Percentiles rank a stretch among this genome's conserved stretches.
Conservation (phyloP, 1,284 basidiomycete species). For the Ceraceosorus guamensis region DNA sequence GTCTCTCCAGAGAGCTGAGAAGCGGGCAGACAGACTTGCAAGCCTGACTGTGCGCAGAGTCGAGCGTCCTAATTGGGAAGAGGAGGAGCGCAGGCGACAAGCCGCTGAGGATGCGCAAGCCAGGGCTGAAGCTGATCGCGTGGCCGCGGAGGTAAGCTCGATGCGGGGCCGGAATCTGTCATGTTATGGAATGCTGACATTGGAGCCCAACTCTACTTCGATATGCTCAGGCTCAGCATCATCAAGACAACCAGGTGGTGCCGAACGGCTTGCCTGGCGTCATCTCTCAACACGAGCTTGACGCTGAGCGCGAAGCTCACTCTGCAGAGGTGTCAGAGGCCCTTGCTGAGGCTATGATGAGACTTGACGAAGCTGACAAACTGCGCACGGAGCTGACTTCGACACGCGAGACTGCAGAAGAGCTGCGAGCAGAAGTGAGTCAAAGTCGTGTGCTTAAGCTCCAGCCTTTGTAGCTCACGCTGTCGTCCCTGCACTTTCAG, state of each 20-base stretch:
- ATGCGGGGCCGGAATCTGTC: too few species aligned
- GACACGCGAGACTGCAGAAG: constrained; percentile 11
- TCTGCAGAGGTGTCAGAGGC: constrained; percentile 2
- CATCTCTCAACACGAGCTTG: not conserved
- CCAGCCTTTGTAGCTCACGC: not conserved
- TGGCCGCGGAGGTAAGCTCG: not conserved
- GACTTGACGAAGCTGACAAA: constrained; percentile 12
- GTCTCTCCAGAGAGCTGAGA: constrained; percentile 13
- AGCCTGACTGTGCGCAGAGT: constrained; percentile 11
- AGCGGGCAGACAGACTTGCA: constrained; percentile 11
- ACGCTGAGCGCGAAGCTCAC: constrained; percentile 2
- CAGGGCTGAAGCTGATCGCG: not conserved
- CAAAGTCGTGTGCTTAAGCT: constrained; percentile 11
- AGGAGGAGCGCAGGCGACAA: constrained; percentile 8
- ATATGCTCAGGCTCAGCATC: not conserved
- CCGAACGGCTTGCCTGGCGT: not conserved
- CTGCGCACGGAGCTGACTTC: constrained; percentile 13
- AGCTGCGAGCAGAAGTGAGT: constrained; percentile 16
- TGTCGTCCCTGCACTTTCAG: not conserved
- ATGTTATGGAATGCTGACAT: too few species aligned
- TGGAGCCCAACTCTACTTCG: too few species aligned
- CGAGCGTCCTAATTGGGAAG: constrained; percentile 13
- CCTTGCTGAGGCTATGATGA: not conserved
- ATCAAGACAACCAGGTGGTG: not conserved
- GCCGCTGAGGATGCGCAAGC: constrained; percentile 3